A percentile compares a stretch with the other conserved stretches of the same genome.
These are phyloP conservation scores for Plasmodium gaboni DNA, from an alignment of 169 alveolate species.

Conservation along the genomic window DNA sequence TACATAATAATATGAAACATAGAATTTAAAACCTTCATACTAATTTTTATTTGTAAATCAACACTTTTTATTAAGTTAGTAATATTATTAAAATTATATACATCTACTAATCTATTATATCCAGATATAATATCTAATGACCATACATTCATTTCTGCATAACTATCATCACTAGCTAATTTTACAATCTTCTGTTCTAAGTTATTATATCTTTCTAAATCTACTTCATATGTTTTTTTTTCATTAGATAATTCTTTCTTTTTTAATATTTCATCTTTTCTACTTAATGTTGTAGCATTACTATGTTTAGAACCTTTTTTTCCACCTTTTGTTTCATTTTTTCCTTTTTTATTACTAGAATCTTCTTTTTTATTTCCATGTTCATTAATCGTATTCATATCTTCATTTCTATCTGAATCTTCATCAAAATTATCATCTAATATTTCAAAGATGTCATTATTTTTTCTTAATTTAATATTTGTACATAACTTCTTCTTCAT, in stretches of 20 bases:
- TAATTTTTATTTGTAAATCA: conserved; percentile 55
- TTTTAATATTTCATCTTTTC: conserved; percentile 73
- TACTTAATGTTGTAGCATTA: conserved; percentile 20
- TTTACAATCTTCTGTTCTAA: conserved; percentile 47
- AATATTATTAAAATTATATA: conserved; percentile 62
- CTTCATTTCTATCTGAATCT: conserved; percentile 21
- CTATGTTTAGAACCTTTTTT: conserved; percentile 19
- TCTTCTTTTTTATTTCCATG: conserved; percentile 19
- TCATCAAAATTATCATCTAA: conserved; percentile 32
- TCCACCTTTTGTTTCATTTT: conserved; percentile 10
- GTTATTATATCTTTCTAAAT: conserved; percentile 55
- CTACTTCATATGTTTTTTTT: conserved; percentile 68
- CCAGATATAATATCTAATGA: conserved; percentile 74
- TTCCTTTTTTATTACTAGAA: conserved; percentile 6
- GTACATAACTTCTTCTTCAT: too few species aligned
- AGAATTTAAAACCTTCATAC: conserved; percentile 45
- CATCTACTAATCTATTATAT: conserved; percentile 76
- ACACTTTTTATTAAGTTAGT: conserved; percentile 61
- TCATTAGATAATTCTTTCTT: conserved; percentile 65
- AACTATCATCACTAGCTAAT: conserved; percentile 55
- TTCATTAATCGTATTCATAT: conserved; percentile 1
- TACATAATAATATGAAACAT: conserved; percentile 70
- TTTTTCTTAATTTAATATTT: neutral
- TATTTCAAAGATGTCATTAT: conserved; percentile 35
- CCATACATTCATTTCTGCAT: conserved; percentile 74